These are phyloP conservation scores for Bjerkandera adusta DNA, from an alignment of 1,284 basidiomycete genomes.

Conservation along the genomic window DNA sequence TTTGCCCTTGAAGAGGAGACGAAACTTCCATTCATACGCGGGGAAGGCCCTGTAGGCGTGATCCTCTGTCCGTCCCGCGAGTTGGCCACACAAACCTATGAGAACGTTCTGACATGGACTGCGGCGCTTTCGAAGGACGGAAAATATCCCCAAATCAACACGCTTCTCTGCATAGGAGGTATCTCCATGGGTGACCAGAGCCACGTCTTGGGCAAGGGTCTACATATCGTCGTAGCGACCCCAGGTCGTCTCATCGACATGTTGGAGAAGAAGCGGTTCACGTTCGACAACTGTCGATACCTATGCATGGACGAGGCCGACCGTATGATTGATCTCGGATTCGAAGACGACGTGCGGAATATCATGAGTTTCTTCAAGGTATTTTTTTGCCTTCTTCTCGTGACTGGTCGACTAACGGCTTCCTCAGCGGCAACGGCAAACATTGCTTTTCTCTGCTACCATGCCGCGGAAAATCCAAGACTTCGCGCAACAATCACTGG, in stretches of 20 bases:
- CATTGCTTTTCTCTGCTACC: constrained; percentile 95
- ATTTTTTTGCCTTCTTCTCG: constrained; percentile 18
- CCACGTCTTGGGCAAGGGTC: constrained; percentile 84
- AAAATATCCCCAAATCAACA: constrained; percentile 83
- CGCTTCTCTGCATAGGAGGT: constrained; percentile 93
- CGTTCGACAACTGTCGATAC: constrained; percentile 90
- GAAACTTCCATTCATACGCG: constrained; percentile 85
- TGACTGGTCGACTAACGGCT: constrained; percentile 15
- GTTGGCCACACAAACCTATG: constrained; percentile 93
- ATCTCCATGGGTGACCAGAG: constrained; percentile 97
- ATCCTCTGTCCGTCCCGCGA: constrained; percentile 95
- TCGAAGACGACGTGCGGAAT: constrained; percentile 97
- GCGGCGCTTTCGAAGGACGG: constrained; percentile 76
- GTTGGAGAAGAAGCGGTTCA: constrained; percentile 91
- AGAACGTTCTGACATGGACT: constrained; percentile 89
- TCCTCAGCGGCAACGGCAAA: constrained; percentile 88
- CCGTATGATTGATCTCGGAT: constrained; percentile 98
- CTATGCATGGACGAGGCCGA: constrained; percentile 99
- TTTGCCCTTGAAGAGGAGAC: constrained; percentile 90
- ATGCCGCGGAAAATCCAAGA: constrained; percentile 99
- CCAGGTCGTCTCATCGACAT: constrained; percentile 96
- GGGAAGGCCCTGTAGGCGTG: constrained; percentile 95
- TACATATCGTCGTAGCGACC: constrained; percentile 97
- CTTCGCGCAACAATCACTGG: constrained; percentile 94
- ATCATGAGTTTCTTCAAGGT: constrained; percentile 99